phyloP scores from a whole-genome alignment of 164 flowering plant species.

The Tetrastigma voinierianum region DNA sequence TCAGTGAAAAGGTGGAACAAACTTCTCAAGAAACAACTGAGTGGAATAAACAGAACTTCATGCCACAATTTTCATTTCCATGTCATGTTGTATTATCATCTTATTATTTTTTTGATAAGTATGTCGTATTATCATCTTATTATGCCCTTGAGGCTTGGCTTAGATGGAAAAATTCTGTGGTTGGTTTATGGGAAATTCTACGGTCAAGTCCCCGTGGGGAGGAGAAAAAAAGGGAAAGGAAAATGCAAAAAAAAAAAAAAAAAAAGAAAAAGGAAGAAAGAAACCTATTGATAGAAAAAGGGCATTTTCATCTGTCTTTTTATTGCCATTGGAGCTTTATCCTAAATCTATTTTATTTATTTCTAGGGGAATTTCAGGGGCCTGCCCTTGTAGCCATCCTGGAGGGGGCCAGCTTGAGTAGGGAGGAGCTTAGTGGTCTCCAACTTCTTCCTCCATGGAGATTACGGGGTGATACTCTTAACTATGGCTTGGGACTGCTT shows the following conservation, averaged over 20 bases:
- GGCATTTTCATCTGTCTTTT: neutral
- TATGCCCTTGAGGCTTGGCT: neutral
- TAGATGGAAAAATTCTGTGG: too few species aligned
- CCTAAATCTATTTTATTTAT: constrained; percentile 9
- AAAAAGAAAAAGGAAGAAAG: too few species aligned
- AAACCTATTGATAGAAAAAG: too few species aligned
- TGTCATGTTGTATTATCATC: neutral
- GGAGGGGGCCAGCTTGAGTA: constrained; percentile 82
- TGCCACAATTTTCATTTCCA: neutral
- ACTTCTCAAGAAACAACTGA: neutral
- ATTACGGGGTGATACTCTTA: constrained; percentile 71
- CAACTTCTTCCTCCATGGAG: constrained; percentile 95
- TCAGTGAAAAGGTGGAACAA: neutral
- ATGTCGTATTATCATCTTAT: neutral
- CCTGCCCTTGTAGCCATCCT: constrained; percentile 81
- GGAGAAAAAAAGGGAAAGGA: too few species aligned
- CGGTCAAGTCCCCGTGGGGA: too few species aligned
- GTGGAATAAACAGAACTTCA: neutral
- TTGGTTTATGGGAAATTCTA: too few species aligned
- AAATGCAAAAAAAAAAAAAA: too few species aligned
- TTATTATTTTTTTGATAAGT: too few species aligned
- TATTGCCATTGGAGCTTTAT: neutral
- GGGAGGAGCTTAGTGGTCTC: constrained; percentile 75
- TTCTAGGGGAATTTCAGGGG: constrained; percentile 91
- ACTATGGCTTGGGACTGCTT: constrained; percentile 86